phyloP scores from a whole-genome alignment of 306 rosid genomes.

The Cotoneaster glaucophyllus region DNA sequence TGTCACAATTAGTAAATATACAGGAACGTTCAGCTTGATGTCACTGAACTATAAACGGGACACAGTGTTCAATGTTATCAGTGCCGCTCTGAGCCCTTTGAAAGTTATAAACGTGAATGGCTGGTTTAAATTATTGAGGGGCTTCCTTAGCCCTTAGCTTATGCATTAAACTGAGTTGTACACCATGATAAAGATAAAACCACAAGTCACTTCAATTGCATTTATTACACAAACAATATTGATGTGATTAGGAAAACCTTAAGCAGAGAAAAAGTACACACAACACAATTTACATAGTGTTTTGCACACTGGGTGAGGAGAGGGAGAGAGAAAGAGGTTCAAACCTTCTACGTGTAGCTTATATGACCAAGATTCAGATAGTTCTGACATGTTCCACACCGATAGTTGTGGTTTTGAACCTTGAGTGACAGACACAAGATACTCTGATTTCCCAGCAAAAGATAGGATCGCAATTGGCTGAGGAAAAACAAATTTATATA shows the following conservation, averaged over 20 bases:
- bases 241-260: background rate
- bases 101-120: background rate
- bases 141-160: background rate
- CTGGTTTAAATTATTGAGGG: background rate
- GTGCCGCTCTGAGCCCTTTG: background rate
- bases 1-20: background rate
- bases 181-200: background rate
- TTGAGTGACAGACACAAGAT: conserved; percentile 56
- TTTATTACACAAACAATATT: background rate
- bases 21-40: background rate
- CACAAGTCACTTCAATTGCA: background rate
- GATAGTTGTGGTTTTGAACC: conserved; percentile 71
- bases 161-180: background rate
- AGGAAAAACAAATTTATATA: background rate
- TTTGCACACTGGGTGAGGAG: too few species aligned
- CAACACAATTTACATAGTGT: background rate
- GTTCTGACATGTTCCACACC: conserved; percentile 64
- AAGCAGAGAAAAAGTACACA: background rate
- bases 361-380: conserved; percentile 74
- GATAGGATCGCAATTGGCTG: conserved; percentile 64
- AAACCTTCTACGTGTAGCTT: conserved; percentile 83
- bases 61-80: background rate
- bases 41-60: background rate
- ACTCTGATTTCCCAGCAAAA: conserved; percentile 81
- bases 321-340: background rate